phyloP scores from a whole-genome alignment of 2,329 filamentous ascomycete genomes.

The Rachicladosporium sp. region DNA sequence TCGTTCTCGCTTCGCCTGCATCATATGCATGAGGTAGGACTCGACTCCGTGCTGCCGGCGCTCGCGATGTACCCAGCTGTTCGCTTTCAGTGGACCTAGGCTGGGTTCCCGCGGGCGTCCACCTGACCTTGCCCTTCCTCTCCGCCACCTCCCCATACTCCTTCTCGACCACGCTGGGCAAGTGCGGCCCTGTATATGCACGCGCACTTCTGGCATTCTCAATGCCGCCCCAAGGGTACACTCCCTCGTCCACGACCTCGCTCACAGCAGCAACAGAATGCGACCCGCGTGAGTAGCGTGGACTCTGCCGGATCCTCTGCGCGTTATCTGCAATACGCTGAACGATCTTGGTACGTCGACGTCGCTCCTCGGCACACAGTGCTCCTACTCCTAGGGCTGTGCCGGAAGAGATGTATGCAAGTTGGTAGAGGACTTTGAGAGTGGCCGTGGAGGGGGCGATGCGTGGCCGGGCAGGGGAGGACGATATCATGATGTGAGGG shows the following conservation, averaged over 20 bases:
- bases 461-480: conserved; percentile 10
- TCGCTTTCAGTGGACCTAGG: too few relatives aligned
- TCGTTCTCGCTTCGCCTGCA: too few relatives aligned
- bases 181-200: conserved; percentile 7
- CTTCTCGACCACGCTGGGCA: conserved; percentile 17
- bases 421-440: conserved; percentile 24
- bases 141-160: conserved; percentile 13
- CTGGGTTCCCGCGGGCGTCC: too few relatives aligned
- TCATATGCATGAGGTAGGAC: too few relatives aligned
- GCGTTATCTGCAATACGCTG: conserved; percentile 26
- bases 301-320: conserved; percentile 18
- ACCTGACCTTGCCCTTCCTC: conserved; percentile 1
- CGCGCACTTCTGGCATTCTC: conserved; percentile 1
- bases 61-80: too few relatives aligned
- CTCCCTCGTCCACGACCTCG: conserved; percentile 2
- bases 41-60: too few relatives aligned
- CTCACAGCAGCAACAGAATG: conserved; percentile 8
- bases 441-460: conserved; percentile 23
- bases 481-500: too few relatives aligned
- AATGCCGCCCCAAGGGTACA: conserved; percentile 1
- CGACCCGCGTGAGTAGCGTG: conserved; percentile 15
- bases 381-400: conserved; percentile 23
- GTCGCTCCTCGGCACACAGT: conserved; percentile 25
- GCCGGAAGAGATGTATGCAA: conserved; percentile 28
- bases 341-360: conserved; percentile 20